These are phyloP conservation scores for Podospora tetraspora DNA, from an alignment of 495 filamentous ascomycete species.

Conservation along the genomic window DNA sequence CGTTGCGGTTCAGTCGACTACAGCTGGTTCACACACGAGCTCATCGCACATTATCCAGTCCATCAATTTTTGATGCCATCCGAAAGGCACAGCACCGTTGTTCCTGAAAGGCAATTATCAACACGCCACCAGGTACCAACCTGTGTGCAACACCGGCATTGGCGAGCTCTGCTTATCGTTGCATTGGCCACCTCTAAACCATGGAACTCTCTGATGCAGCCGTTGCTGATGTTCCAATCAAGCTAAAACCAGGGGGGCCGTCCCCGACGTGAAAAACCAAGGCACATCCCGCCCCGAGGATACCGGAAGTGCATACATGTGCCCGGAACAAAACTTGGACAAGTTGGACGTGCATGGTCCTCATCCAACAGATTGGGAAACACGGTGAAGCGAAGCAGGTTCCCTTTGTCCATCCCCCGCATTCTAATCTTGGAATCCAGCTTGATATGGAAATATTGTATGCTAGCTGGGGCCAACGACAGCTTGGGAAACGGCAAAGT, in stretches of 20 bases:
- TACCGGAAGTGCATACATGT: not conserved
- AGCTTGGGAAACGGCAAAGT: not conserved
- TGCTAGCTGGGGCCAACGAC: not conserved
- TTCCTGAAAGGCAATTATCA: not conserved
- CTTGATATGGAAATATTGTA: not conserved
- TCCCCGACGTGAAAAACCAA: not conserved
- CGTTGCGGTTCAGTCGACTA: not conserved
- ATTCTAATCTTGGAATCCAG: not conserved
- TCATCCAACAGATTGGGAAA: not conserved
- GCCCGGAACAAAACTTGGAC: not conserved
- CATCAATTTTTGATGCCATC: not conserved
- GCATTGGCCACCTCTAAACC: slow-evolving; percentile 6
- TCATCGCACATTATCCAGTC: not conserved
- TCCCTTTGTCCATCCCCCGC: not conserved
- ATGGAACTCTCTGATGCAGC: slow-evolving; percentile 5
- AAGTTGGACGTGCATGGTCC: not conserved
- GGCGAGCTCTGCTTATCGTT: slow-evolving; percentile 3
- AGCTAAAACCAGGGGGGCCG: slow-evolving; percentile 9
- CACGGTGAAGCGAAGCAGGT: not conserved
- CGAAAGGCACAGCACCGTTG: not conserved
- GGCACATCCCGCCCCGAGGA: slow-evolving; percentile 1
- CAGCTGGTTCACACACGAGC: not conserved
- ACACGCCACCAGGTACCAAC: not conserved
- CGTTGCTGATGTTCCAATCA: slow-evolving; percentile 15
- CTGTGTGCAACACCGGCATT: not conserved